A percentile compares a stretch with the other conserved stretches of the same genome.
These are phyloP conservation scores for Stylosanthes scabra DNA, from an alignment of 331 rosid species.

Conservation along the genomic window DNA sequence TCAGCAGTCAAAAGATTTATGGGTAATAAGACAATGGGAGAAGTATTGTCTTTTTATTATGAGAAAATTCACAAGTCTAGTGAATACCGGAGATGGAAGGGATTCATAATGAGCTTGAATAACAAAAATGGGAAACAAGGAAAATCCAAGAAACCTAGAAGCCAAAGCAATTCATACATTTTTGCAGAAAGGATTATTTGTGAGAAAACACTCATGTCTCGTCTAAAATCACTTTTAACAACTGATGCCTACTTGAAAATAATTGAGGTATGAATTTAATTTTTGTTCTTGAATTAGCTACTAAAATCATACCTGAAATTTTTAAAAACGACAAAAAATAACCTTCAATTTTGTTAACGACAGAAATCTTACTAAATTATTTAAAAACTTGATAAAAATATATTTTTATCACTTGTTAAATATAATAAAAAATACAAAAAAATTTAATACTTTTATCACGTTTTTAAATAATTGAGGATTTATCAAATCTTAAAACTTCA, in stretches of 20 bases:
- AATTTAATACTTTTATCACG: no score
- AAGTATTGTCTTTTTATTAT: constrained; percentile 60
- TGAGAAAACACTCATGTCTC: constrained; percentile 64
- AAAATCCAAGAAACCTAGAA: no score
- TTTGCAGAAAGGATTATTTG: constrained; percentile 60
- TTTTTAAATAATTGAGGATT: no score
- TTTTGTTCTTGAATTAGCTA: constrained; percentile 10
- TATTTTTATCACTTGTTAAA: no score
- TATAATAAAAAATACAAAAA: no score
- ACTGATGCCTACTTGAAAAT: constrained; percentile 41
- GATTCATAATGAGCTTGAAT: constrained; percentile 45
- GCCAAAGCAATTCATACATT: constrained; percentile 7
- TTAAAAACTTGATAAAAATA: no score
- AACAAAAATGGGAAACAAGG: no score
- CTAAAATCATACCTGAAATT: no score
- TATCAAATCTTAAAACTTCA: no score
- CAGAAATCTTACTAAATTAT: no score
- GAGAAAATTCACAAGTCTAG: constrained; percentile 59
- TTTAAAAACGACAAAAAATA: no score
- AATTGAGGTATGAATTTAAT: constrained; percentile 53
- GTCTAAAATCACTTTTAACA: constrained; percentile 47
- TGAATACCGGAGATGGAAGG: constrained; percentile 54
- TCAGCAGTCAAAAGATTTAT: constrained; percentile 55
- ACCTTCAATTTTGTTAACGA: no score
- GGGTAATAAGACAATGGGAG: constrained; percentile 62